A percentile compares a stretch with the other conserved stretches of the same genome.
Conservation (phyloP, 768 basidiomycete species). For the Lenzites betulinus region DNA sequence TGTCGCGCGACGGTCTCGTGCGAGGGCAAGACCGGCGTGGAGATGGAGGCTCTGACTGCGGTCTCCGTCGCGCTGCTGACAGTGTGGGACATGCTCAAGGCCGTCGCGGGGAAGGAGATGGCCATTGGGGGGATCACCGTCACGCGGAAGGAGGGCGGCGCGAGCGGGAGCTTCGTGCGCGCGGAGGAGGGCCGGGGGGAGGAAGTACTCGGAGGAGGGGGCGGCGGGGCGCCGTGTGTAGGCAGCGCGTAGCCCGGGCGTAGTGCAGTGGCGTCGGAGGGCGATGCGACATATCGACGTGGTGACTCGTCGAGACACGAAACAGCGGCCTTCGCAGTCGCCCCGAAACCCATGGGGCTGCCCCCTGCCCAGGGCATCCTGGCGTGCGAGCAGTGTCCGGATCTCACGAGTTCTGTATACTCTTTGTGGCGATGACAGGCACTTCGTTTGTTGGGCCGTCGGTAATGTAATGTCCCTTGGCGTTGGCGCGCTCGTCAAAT, state of each 20-base stretch:
- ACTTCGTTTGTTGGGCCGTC: background rate
- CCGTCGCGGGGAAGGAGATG: constrained; percentile 88
- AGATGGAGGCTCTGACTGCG: constrained; percentile 92
- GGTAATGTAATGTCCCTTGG: background rate
- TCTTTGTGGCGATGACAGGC: background rate
- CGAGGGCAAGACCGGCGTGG: constrained; percentile 82
- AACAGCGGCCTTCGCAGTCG: background rate
- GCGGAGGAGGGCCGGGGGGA: too few relatives aligned
- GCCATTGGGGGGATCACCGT: constrained; percentile 70
- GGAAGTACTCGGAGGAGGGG: background rate
- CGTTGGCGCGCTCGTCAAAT: background rate
- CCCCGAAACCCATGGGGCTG: background rate
- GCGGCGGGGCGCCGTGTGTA: background rate
- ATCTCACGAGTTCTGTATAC: background rate
- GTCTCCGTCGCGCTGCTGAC: constrained; percentile 78
- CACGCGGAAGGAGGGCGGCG: constrained; percentile 69
- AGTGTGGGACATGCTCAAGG: constrained; percentile 94
- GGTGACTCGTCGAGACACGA: background rate
- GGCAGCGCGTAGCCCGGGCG: background rate
- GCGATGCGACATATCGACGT: background rate
- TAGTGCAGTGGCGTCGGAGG: constrained; percentile 11
- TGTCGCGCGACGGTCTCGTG: constrained; percentile 73
- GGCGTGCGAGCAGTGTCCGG: background rate
- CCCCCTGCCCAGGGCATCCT: background rate
- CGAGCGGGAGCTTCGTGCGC: constrained; percentile 66